Percentiles rank a stretch among this genome's conserved stretches.
Conservation (phyloP, 768 basidiomycete species). For the Russula abietina region DNA sequence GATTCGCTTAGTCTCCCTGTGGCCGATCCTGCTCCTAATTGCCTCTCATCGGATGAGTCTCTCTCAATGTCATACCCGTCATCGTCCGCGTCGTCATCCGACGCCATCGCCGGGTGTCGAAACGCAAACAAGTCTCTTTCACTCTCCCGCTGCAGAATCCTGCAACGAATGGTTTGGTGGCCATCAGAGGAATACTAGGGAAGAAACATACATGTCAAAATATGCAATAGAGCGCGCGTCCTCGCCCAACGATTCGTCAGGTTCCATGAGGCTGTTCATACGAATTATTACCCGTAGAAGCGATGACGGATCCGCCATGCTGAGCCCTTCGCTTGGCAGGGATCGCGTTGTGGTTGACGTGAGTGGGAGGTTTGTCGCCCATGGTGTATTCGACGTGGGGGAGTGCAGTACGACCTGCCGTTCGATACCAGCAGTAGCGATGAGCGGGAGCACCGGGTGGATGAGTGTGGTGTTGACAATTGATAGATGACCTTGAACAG, state of each 20-base stretch:
- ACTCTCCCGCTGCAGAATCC: conserved; percentile 57
- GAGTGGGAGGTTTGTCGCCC: conserved; percentile 36
- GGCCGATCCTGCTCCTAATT: neutral
- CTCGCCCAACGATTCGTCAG: conserved; percentile 32
- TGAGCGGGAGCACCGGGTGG: conserved; percentile 62
- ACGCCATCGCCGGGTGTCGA: conserved; percentile 36
- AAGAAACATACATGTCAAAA: conserved; percentile 61
- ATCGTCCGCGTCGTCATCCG: conserved; percentile 31
- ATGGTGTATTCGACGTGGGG: conserved; percentile 49
- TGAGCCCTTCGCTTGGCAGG: conserved; percentile 33
- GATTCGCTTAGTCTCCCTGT: neutral
- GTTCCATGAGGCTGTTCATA: conserved; percentile 28
- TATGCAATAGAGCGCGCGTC: conserved; percentile 53
- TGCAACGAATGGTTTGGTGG: conserved; percentile 28
- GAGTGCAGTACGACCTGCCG: conserved; percentile 63
- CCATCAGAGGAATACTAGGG: conserved; percentile 14
- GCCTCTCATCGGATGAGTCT: conserved; percentile 1
- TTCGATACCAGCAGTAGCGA: conserved; percentile 72
- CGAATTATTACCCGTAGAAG: conserved; percentile 35
- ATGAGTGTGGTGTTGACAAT: conserved; percentile 71
- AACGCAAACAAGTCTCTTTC: conserved; percentile 47
- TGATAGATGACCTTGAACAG: conserved; percentile 56
- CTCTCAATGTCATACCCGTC: conserved; percentile 21
- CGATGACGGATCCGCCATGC: conserved; percentile 33
- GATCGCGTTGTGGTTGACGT: conserved; percentile 47